These are phyloP conservation scores for Saturnispora serradocipensis DNA, from an alignment of 805 yeast species.

Conservation along the genomic window DNA sequence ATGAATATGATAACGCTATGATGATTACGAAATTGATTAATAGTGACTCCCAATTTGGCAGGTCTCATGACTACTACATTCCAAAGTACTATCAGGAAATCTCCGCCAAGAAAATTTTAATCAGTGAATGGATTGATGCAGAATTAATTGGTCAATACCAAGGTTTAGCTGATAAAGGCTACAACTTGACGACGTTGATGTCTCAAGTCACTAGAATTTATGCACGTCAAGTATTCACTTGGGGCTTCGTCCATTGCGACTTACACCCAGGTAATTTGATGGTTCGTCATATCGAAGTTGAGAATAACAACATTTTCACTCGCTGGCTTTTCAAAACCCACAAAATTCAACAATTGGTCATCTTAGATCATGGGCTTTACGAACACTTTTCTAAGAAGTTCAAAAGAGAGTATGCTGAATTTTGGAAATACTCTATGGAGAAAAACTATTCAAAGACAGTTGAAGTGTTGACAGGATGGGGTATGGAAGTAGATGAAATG, in stretches of 20 bases:
- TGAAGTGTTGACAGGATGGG: slow-evolving; percentile 52
- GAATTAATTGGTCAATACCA: slow-evolving; percentile 42
- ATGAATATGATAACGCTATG: slow-evolving; percentile 47
- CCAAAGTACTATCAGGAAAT: slow-evolving; percentile 43
- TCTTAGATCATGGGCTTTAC: slow-evolving; percentile 70
- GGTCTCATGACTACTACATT: slow-evolving; percentile 36
- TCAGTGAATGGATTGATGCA: slow-evolving; percentile 75
- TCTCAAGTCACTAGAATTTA: slow-evolving; percentile 40
- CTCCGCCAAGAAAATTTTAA: slow-evolving; percentile 43
- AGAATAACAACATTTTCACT: slow-evolving; percentile 5
- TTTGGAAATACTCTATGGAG: slow-evolving; percentile 57
- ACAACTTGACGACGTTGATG: slow-evolving; percentile 36
- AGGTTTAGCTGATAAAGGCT: slow-evolving; percentile 32
- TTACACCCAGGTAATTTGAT: slow-evolving; percentile 78
- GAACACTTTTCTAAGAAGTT: slow-evolving; percentile 43
- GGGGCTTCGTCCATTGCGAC: slow-evolving; percentile 66
- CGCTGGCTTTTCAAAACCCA: slow-evolving; percentile 11
- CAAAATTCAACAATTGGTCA: slow-evolving; percentile 45
- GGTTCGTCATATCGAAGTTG: slow-evolving; percentile 31
- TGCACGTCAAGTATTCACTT: slow-evolving; percentile 51
- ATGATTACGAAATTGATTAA: slow-evolving; percentile 31
- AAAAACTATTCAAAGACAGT: slow-evolving; percentile 40
- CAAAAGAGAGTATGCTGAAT: slow-evolving; percentile 43
- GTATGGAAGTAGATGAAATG: slow-evolving; percentile 55
- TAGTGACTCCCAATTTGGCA: slow-evolving; percentile 32